Evolutionary conservation across 164 flowering plant species (phyloP).

Genomic region (Nelumbo lutea): DNA sequence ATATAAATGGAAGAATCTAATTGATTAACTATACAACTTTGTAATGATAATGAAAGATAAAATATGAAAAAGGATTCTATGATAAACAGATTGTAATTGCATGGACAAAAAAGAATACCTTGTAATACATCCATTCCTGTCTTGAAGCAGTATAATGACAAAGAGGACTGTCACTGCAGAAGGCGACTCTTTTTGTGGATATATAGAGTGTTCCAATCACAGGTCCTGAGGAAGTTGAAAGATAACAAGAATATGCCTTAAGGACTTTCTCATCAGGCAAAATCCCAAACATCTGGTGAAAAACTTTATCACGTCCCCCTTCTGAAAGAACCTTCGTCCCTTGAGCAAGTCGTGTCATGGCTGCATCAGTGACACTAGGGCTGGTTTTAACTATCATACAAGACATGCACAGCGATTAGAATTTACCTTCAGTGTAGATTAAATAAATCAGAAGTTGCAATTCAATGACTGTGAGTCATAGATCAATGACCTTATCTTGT

Average conservation of each 20-base stretch:
- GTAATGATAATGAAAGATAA: too few species aligned
- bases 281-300: conserved; percentile 43
- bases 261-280: conserved; percentile 41
- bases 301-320: conserved; percentile 55
- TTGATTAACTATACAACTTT: too few species aligned
- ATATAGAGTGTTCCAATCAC: conserved; percentile 60
- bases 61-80: too few species aligned
- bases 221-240: conserved; percentile 61
- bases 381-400: conserved; percentile 49
- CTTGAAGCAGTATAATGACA: conserved; percentile 52
- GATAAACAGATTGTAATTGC: not conserved
- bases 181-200: conserved; percentile 43
- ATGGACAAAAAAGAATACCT: conserved; percentile 24
- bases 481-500: too few species aligned
- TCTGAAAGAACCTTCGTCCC: conserved; percentile 47
- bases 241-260: conserved; percentile 57
- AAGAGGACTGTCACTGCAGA: conserved; percentile 64
- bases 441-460: too few species aligned
- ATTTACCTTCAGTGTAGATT: not conserved
- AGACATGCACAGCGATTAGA: not conserved
- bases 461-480: too few species aligned
- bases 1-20: too few species aligned
- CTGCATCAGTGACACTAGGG: conserved; percentile 44
- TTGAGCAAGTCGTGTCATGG: conserved; percentile 55
- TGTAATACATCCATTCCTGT: conserved; percentile 63